Conservation (phyloP, 2,329 filamentous ascomycete species). For the Pleoardoris graminearum region DNA sequence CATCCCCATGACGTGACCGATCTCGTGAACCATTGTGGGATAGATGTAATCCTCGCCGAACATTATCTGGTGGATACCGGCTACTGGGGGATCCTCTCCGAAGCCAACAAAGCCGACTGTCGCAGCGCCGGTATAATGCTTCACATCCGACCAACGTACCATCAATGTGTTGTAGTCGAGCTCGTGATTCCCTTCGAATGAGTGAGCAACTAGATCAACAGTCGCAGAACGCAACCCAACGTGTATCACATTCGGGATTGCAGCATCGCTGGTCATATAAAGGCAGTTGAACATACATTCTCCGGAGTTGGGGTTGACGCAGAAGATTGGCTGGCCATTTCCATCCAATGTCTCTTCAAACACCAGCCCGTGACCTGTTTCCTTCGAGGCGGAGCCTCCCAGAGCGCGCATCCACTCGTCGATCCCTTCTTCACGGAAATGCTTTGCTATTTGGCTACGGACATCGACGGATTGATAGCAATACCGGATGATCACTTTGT, state of each 20-base stretch:
- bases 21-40: neutral
- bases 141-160: neutral
- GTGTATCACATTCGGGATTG: too few relatives aligned
- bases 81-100: neutral
- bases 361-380: neutral
- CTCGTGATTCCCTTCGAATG: neutral
- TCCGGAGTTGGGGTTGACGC: neutral
- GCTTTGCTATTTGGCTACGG: neutral
- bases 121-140: neutral
- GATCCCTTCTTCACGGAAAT: neutral
- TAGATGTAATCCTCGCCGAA: neutral
- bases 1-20: constrained; percentile 5
- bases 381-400: neutral
- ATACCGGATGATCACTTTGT: constrained; percentile 4
- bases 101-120: neutral
- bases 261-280: too few relatives aligned
- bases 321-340: neutral
- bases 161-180: neutral
- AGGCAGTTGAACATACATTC: neutral
- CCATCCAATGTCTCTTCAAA: neutral
- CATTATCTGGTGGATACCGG: neutral
- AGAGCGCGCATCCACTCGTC: neutral
- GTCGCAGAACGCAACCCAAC: too few relatives aligned
- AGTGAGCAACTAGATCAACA: neutral
- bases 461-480: neutral